These are phyloP conservation scores for Gamarada debralockiae DNA, from an alignment of 495 filamentous ascomycete species.

Conservation along the genomic window DNA sequence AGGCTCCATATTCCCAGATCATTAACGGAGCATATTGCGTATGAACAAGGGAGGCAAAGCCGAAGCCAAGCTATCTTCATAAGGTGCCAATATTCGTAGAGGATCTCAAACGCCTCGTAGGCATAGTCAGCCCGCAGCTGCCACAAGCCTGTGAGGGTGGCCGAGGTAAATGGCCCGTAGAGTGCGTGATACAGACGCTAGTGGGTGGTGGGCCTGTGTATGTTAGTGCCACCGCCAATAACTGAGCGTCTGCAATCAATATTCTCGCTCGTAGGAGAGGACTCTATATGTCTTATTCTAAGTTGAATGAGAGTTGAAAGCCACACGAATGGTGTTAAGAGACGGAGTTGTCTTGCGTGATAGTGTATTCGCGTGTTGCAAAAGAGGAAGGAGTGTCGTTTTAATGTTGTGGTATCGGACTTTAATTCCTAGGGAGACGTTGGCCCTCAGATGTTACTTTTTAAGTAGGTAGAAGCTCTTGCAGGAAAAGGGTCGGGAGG, in stretches of 20 bases:
- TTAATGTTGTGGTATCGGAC: no score
- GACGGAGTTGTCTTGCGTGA: no score
- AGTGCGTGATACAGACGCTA: not conserved
- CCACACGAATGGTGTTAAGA: no score
- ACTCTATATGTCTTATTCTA: no score
- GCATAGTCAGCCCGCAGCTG: slow-evolving; percentile 9
- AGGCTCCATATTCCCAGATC: slow-evolving; percentile 16
- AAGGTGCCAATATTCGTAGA: slow-evolving; percentile 13
- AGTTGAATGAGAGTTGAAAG: no score
- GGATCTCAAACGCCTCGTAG: slow-evolving; percentile 18
- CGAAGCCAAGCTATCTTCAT: slow-evolving; percentile 14
- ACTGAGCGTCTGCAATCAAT: not conserved
- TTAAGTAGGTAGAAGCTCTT: no score
- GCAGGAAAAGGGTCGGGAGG: no score
- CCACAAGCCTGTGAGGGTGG: slow-evolving; percentile 6
- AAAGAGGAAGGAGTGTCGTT: no score
- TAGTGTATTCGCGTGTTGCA: no score
- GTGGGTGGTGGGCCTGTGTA: not conserved
- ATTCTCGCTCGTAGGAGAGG: no score
- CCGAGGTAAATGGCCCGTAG: slow-evolving; percentile 5
- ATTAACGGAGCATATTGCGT: slow-evolving; percentile 14
- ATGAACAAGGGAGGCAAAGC: slow-evolving; percentile 8
- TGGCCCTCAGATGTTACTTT: no score
- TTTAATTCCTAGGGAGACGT: no score
- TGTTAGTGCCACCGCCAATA: not conserved